Base-by-base conservation (phyloP, 352 stramenopile genomes). In the Aphanomyces cochlioides region DNA sequence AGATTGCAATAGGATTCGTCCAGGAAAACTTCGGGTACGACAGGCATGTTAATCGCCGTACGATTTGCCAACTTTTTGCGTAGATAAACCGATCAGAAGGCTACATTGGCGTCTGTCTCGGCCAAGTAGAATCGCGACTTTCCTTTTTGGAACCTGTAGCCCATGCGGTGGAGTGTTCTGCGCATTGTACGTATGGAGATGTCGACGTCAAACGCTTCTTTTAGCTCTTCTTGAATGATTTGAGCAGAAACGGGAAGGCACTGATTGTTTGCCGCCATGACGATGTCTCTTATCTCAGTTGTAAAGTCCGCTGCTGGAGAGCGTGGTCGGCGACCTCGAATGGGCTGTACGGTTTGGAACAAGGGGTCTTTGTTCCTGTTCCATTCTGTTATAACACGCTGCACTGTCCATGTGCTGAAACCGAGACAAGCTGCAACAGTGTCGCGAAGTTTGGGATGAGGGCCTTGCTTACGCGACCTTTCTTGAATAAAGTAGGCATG, bases 1-100 rank as follows among this genome's bases (percentile, higher is more conserved):
- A 72, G 37, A 54, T 76, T 76, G 53, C 63, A 65, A 54, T 72
- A 73, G 7, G 67, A 74, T 43, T 77, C 73, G 21, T 77, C 64
- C 4, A 74, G 45, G n/a, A 72, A 77, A 4, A 71, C 64, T 40
- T 75, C 68, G 13, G 68, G 64, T 0, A 3, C 48, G n/a, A 73
- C 40, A 17, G 69, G 56, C 7, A 13, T 47, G 36, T 34, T 64
- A n/a, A 7, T 17, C 5, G 6, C 28, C 6, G 12, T 19, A 37
- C 56, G 56, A 57, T 57, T 57, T 15, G 12, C 19, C 12, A 57
- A 7, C 48, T 57, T 57, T n/a, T 57, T 57, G 12, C 48, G 48
- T 7, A 57, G 48, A 21, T 57, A 57, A 7, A 36, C 5, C 5
- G 6, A 15, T 57, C 48, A 7, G 17, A 57, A 57, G 17, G 48